Evolutionary conservation across 1,139 yeast genomes (phyloP).

Genomic region (Geotrichum klebahnii): DNA sequence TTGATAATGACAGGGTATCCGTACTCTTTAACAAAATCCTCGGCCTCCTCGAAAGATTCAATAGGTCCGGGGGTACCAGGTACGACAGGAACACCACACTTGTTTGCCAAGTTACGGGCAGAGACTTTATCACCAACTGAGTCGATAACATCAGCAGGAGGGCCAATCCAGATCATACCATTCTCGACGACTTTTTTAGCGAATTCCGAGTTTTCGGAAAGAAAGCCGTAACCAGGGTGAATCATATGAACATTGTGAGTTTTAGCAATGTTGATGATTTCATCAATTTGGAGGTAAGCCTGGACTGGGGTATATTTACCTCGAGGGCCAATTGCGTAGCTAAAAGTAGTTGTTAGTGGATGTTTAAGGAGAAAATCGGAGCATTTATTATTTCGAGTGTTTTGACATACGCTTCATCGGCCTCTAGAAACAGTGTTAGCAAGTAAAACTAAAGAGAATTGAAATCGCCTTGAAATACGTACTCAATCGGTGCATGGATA

Average conservation of each 20-base stretch:
- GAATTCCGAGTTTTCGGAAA: constrained; percentile 90
- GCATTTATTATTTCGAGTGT: too few relatives aligned
- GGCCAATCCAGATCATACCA: constrained; percentile 97
- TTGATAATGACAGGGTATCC: constrained; percentile 97
- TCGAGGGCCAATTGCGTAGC: constrained; percentile 79
- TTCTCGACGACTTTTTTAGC: constrained; percentile 87
- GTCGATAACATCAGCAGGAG: constrained; percentile 81
- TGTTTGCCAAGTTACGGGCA: constrained; percentile 81
- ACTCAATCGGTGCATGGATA: constrained; percentile 84
- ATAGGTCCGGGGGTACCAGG: constrained; percentile 99
- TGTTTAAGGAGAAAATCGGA: too few relatives aligned
- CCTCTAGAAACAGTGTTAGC: constrained; percentile 31
- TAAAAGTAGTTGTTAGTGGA: constrained; percentile 4
- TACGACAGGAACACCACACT: constrained; percentile 83
- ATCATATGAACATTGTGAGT: constrained; percentile 89
- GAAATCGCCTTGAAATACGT: too few relatives aligned
- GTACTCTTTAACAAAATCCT: constrained; percentile 67
- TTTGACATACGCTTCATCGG: constrained; percentile 41
- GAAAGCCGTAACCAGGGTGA: constrained; percentile 97
- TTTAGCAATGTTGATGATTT: constrained; percentile 85
- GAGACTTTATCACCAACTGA: constrained; percentile 97
- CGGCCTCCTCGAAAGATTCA: constrained; percentile 72
- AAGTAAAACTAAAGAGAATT: too few relatives aligned
- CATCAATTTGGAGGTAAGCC: constrained; percentile 94
- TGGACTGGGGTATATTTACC: constrained; percentile 94